Percentiles rank a stretch among this genome's conserved stretches.
phyloP scores from a whole-genome alignment of 2,329 filamentous ascomycete species.

The Colletotrichum falcatum region DNA sequence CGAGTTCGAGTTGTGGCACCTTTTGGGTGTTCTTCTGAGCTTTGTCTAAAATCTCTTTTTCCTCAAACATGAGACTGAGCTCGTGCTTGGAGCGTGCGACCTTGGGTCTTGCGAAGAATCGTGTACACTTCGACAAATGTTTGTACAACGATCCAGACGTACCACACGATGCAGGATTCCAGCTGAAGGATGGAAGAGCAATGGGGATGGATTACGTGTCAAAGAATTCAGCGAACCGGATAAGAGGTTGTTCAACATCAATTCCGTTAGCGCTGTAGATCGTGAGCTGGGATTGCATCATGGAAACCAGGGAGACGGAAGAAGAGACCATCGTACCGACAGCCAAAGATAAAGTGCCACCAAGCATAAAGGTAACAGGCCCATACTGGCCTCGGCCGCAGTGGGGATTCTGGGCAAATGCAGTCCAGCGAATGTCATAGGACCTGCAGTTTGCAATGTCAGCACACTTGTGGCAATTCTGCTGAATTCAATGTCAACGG shows the following conservation, averaged over 20 bases:
- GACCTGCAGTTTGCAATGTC: not conserved
- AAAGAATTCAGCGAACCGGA: slow-evolving; percentile 55
- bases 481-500: slow-evolving; percentile 44
- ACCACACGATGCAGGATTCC: slow-evolving; percentile 60
- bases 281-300: not conserved
- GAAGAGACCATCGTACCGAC: accelerated
- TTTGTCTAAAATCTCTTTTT: slow-evolving; percentile 38
- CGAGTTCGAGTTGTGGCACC: slow-evolving; percentile 39
- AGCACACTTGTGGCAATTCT: not conserved
- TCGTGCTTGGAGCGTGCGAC: slow-evolving; percentile 85
- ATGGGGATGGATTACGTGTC: slow-evolving; percentile 62
- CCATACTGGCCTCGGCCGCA: too few species aligned
- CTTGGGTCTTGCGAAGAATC: slow-evolving; percentile 87
- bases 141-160: slow-evolving; percentile 57
- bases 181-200: slow-evolving; percentile 53
- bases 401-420: not conserved
- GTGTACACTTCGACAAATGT: slow-evolving; percentile 76
- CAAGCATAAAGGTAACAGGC: too few species aligned
- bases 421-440: slow-evolving; percentile 32
- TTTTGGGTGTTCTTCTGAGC: slow-evolving; percentile 40
- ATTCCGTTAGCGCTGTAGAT: slow-evolving; percentile 50
- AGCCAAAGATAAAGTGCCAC: slow-evolving; percentile 4
- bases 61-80: slow-evolving; percentile 50
- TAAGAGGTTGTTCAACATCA: slow-evolving; percentile 53
- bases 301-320: not conserved